phyloP scores from a whole-genome alignment of 208 protist genomes.

The Borovskyia barvae region DNA sequence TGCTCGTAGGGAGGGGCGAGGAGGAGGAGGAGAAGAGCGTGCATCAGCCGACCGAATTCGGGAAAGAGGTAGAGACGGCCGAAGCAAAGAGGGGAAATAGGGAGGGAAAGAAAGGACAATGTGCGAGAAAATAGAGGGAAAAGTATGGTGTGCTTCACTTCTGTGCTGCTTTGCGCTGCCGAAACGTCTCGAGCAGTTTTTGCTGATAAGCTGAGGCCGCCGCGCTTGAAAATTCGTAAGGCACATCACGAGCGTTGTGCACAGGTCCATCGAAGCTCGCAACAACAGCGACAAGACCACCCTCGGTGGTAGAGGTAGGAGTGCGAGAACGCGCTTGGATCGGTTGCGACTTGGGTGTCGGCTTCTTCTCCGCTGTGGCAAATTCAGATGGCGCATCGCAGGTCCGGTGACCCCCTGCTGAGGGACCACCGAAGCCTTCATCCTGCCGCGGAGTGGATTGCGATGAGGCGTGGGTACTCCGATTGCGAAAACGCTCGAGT shows the following conservation, averaged over 20 bases:
- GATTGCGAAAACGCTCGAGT: conserved; percentile 50
- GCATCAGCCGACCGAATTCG: neutral
- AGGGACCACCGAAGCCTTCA: neutral
- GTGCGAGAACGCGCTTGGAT: neutral
- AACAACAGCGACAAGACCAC: conserved; percentile 14
- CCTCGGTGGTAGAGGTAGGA: conserved; percentile 2
- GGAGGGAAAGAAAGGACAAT: neutral
- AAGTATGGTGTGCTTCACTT: neutral
- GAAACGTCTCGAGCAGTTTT: conserved; percentile 73
- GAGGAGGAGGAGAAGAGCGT: no score
- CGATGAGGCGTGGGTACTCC: neutral
- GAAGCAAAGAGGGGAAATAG: neutral
- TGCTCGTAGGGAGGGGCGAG: no score
- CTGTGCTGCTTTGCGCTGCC: conserved; percentile 28
- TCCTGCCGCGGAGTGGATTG: neutral
- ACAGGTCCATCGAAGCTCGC: conserved; percentile 18
- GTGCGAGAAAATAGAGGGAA: no score
- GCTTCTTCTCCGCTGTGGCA: neutral
- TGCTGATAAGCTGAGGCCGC: conserved; percentile 84
- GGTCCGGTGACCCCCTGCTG: neutral
- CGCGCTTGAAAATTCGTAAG: conserved; percentile 66
- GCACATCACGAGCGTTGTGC: conserved; percentile 36
- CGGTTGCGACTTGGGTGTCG: conserved; percentile 1
- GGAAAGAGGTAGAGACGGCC: conserved; percentile 4
- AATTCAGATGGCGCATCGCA: neutral